Base-by-base conservation (phyloP, 495 filamentous ascomycete genomes). In the Thermothielavioides terrestris region DNA sequence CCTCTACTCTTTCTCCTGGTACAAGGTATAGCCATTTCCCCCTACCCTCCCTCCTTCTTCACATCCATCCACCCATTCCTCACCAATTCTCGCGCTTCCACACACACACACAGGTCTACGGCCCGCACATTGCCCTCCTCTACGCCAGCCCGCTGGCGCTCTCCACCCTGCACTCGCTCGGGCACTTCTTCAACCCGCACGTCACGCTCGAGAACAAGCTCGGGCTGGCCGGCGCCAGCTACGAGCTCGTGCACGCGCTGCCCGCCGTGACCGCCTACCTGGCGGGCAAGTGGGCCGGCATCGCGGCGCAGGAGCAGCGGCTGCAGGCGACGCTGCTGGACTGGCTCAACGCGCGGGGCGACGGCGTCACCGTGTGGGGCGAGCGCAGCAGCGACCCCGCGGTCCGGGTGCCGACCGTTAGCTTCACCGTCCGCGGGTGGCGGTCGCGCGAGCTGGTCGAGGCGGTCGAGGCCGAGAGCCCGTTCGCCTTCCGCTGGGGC, bases 1-100 rank as follows among this genome's bases (percentile, higher is more conserved):
- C 56, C 77, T 87, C 58, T 89, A 88, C 59, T 70, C 77, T n/a
- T 82, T 87, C 54, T 79, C 74, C 2, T 89, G 85, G 78, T 86
- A 87, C 65, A 86, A 88, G 63, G 71, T 75, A 55, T 5, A 4
- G n/a, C 9, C 22, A 11, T 28, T 37, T 21, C 39, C 14, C 39
- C 9, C 39, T 42, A 8, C 7, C 8, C 15, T n/a, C 36, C 21
- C 17, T 22, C 48, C 25, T n/a, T 5, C 23, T 23, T 23, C 37
- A 20, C 41, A n/a, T 15, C n/a, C 26, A 5, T 21, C 21, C 10
- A 36, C 10, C 12, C n/a, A n/a, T n/a, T n/a, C n/a, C n/a, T n/a
- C n/a, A n/a, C n/a, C n/a, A n/a, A n/a, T n/a, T n/a, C n/a, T n/a
- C n/a, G n/a, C 22, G n/a, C 38, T 17, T 9, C 15, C n/a, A 37